Evolutionary conservation across 148 eudicot genomes (phyloP).

Genomic region (Camellia lanceoleosa): DNA sequence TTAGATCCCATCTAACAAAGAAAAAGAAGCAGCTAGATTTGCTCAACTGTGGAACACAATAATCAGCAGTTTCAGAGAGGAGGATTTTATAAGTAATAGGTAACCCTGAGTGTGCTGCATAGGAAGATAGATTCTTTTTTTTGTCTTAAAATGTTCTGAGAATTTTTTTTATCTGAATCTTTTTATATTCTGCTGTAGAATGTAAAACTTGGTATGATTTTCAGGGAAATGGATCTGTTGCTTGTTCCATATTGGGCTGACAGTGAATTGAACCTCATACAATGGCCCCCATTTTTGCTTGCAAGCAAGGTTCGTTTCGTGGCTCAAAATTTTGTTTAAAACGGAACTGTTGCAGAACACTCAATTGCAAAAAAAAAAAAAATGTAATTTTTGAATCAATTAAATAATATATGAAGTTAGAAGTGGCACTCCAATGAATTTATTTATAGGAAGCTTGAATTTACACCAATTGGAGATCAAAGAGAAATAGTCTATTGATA

Average conservation of each 20-base stretch:
- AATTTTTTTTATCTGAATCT: not conserved
- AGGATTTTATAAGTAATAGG: conserved; percentile 69
- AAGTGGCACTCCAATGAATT: not conserved
- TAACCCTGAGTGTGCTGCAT: conserved; percentile 2
- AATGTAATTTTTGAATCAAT: too few relatives aligned
- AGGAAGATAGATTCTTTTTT: not conserved
- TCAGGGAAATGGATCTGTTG: conserved; percentile 94
- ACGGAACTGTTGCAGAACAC: not conserved
- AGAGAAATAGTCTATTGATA: too few relatives aligned
- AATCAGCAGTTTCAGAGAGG: conserved; percentile 90
- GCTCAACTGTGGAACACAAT: conserved; percentile 99
- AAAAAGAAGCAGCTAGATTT: conserved; percentile 89
- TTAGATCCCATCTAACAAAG: conserved; percentile 70
- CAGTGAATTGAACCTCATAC: conserved; percentile 74
- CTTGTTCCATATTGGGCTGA: conserved; percentile 99
- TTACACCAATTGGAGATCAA: too few relatives aligned
- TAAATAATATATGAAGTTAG: too few relatives aligned
- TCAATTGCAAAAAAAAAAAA: too few relatives aligned
- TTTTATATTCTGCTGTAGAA: conserved; percentile 4
- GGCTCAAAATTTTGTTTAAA: not conserved
- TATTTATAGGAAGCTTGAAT: not conserved
- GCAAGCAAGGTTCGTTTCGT: conserved; percentile 50
- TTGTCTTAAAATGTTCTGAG: not conserved
- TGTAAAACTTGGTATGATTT: conserved; percentile 14
- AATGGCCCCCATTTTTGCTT: conserved; percentile 98